Base-by-base conservation (phyloP, 257 asterid genomes). In the Petrea volubilis region DNA sequence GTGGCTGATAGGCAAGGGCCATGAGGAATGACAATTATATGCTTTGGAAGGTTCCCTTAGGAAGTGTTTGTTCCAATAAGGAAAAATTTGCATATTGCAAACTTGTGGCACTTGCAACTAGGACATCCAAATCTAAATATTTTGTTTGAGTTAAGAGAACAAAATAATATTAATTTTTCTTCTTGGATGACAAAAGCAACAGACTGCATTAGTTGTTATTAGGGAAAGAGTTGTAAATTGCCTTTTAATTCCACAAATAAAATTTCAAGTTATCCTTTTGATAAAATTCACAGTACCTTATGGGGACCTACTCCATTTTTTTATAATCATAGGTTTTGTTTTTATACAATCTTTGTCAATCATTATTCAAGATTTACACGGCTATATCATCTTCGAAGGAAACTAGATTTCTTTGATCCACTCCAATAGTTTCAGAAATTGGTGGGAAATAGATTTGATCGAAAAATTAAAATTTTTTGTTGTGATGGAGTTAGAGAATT, bases 211-310 rank as follows among this genome's bases (percentile, higher is more conserved):
- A 41, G 67, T 56, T 73, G 24, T 13, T 60, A 73, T 38, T 14
- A 27, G 44, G 72, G 78, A 17, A 64, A 73, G 2, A 55, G 59
- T 15, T 64, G 67, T 23, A 56, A 44, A 65, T 14, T 65, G 0
- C 60, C 61, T 0, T 73, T 73, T 5, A 15, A 43, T 18, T 9
- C 1, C 12, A 12, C 6, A 3, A 73, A 52, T 44, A 64, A 21
- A 34, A 21, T 14, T 0, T 73, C 25, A n/a, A 2, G 9, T 0
- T 15, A 6, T 56, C 27, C 46, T 9, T 51, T 56, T 18, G 73
- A 55, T 15, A 73, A 73, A 23, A 38, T 72, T 0, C 59, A 72
- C 40, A 51, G 75, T 58, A 65, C 51, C 27, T 31, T 72, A 50
- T 72, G 65, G 71, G 77, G 77, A 2, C 36, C 36, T 2, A 6